Percentiles rank a stretch among this genome's conserved stretches.
phyloP scores from a whole-genome alignment of 1,284 basidiomycete genomes.

The Sporisorium scitamineum region DNA sequence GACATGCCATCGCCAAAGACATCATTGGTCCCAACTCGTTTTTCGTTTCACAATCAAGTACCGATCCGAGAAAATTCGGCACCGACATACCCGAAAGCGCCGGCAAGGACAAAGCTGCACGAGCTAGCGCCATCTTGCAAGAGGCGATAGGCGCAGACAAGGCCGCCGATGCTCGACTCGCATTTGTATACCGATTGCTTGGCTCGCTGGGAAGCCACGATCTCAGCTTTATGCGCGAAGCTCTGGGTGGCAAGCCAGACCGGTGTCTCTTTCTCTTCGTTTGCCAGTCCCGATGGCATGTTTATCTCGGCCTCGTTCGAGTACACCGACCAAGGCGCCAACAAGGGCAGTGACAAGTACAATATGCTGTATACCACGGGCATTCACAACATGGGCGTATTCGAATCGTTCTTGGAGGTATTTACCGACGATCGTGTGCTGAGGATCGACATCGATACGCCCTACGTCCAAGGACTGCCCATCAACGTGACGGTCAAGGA shows the following conservation, averaged over 20 bases:
- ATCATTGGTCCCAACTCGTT: conserved; percentile 71
- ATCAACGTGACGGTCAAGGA: conserved; percentile 69
- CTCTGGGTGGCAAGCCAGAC: conserved; percentile 45
- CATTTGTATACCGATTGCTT: conserved; percentile 66
- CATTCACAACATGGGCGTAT: conserved; percentile 68
- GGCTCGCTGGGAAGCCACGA: conserved; percentile 70
- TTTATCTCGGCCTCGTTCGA: conserved; percentile 53
- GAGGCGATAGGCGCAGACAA: conserved; percentile 54
- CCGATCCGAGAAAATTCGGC: conserved; percentile 63
- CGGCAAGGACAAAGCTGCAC: conserved; percentile 19
- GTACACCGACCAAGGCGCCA: conserved; percentile 24
- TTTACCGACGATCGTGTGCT: conserved; percentile 70
- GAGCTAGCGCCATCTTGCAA: conserved; percentile 31
- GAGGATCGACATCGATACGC: conserved; percentile 68
- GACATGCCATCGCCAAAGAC: conserved; percentile 70
- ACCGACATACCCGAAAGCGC: conserved; percentile 55
- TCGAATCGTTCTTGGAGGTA: conserved; percentile 72
- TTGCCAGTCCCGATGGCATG: conserved; percentile 47
- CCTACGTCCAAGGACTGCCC: conserved; percentile 71
- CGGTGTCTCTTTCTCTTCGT: conserved; percentile 28
- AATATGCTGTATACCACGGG: conserved; percentile 54
- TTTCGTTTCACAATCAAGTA: conserved; percentile 70
- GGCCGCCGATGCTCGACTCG: conserved; percentile 55
- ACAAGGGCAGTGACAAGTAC: conserved; percentile 35
- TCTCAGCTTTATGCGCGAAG: conserved; percentile 71